These are phyloP conservation scores for Candida hispaniensis DNA, from an alignment of 805 yeast species.

Conservation along the genomic window DNA sequence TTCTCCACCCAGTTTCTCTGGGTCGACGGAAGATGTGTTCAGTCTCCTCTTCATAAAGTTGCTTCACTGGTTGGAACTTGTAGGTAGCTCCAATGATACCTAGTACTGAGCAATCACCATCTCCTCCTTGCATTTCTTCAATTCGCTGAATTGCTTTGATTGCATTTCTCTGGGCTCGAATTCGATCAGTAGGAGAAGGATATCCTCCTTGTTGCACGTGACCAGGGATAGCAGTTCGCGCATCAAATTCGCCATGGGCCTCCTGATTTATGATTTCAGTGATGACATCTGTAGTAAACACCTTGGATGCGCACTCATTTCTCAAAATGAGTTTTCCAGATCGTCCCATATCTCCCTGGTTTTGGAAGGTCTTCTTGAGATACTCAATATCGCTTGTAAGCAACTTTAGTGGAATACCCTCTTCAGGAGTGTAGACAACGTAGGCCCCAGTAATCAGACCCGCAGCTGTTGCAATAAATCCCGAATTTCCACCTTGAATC, in stretches of 20 bases:
- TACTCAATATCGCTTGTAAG: constrained; percentile 66
- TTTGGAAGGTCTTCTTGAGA: constrained; percentile 54
- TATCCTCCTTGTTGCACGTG: constrained; percentile 96
- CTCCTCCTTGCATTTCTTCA: constrained; percentile 39
- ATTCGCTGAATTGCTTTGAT: constrained; percentile 82
- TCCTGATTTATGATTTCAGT: constrained; percentile 78
- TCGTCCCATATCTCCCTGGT: constrained; percentile 67
- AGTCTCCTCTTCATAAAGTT: constrained; percentile 79
- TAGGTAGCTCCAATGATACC: constrained; percentile 75
- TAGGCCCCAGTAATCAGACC: constrained; percentile 85
- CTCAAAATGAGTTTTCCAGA: constrained; percentile 81
- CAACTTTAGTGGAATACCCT: constrained; percentile 54
- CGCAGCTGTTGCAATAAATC: constrained; percentile 80
- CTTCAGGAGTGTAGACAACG: constrained; percentile 85
- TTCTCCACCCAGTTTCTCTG: constrained; percentile 74
- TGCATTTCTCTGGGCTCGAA: constrained; percentile 80
- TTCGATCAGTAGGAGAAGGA: constrained; percentile 91
- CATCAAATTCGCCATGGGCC: constrained; percentile 66
- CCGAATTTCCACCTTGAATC: constrained; percentile 96
- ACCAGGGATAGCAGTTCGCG: constrained; percentile 94
- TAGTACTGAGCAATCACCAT: constrained; percentile 46
- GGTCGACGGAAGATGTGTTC: constrained; percentile 76
- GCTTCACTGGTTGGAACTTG: constrained; percentile 60
- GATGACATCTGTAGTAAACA: constrained; percentile 70
- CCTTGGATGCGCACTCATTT: constrained; percentile 71